Evolutionary conservation across 2,329 filamentous ascomycete genomes (phyloP), one percentile per base, ranked within the genome.

Genomic region (Biscogniauxia marginata): DNA sequence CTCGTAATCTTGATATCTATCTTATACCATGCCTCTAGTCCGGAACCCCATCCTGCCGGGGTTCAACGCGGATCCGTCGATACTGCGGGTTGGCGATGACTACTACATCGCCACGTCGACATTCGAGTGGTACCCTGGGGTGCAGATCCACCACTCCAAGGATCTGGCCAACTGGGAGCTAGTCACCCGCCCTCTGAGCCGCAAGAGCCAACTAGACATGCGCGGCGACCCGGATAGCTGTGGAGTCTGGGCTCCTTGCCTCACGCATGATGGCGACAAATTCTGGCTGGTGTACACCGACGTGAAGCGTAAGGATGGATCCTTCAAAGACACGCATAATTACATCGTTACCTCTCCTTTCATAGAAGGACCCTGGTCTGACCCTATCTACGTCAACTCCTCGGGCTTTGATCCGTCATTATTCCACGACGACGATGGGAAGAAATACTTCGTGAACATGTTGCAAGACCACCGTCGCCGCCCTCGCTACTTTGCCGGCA

Each of bases 271-370:
- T 60, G 83, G 82, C 47, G 74, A 79, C 2, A 78, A 73, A 53
- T 87, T 86, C 70, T 87, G 80, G 77, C 78, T 87, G 4, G 84
- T 87, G 1, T 87, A 85, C 67, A 86, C 84, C 1, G 83, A 87
- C 63, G 84, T 87, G 16, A 87, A 86, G 72, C 82, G 84, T 60
- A 87, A 87, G 67, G 85, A 87, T 62, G 85, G 84, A 11, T 82
- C 79, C 2, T 86, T 85, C 76, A 86, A 85, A 67, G 84, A 86
- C 63, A 78, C 82, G 1, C 84, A 81, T 61, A 87, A 86, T 64
- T 87, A 86, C 65, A 85, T 87, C 56, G 79, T 87, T 52, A 80
- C 66, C 30, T 77, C 81, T 0, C 71, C 77, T 0, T 62, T 72
- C 4, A 82, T 86, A 52, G 76, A 81, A 39, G 84, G 84, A 0